phyloP scores from a whole-genome alignment of 2,329 filamentous ascomycete genomes.

The Ceratocystis destructans region DNA sequence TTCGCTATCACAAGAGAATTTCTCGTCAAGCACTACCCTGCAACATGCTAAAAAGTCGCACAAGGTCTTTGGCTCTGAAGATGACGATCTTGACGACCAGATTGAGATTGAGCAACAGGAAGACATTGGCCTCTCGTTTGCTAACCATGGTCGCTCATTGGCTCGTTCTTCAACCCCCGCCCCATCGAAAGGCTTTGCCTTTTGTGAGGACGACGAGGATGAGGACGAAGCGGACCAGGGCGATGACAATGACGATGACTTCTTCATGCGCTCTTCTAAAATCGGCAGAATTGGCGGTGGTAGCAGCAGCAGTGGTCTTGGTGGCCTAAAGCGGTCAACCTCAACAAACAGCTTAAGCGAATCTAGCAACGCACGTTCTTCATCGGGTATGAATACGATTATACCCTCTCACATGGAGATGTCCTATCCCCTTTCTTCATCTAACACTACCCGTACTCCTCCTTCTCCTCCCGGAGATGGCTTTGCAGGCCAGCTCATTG shows the following conservation, averaged over 20 bases:
- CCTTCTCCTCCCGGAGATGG: conserved; percentile 37
- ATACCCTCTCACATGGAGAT: conserved; percentile 75
- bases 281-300: conserved; percentile 11
- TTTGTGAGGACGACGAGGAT: conserved; percentile 12
- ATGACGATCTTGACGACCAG: conserved; percentile 40
- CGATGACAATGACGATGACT: conserved; percentile 23
- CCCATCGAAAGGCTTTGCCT: conserved; percentile 20
- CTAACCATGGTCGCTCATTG: conserved; percentile 6
- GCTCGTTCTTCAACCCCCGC: conserved; percentile 21
- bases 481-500: conserved; percentile 64
- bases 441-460: conserved; percentile 5
- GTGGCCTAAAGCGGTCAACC: conserved; percentile 34
- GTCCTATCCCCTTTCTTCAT: conserved; percentile 20
- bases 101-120: conserved; percentile 24
- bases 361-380: conserved; percentile 55
- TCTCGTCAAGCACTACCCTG: conserved; percentile 40
- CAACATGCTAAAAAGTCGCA: conserved; percentile 48
- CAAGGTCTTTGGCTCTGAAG: conserved; percentile 49
- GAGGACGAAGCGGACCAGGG: conserved; percentile 10
- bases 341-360: conserved; percentile 39
- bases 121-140: conserved; percentile 19
- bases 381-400: conserved; percentile 62
- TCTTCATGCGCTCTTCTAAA: conserved; percentile 11
- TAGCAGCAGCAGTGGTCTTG: conserved; percentile 13
- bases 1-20: conserved; percentile 64